Evolutionary conservation across 2,329 filamentous ascomycete genomes (phyloP).

Genomic region (Macrophomina phaseolina): DNA sequence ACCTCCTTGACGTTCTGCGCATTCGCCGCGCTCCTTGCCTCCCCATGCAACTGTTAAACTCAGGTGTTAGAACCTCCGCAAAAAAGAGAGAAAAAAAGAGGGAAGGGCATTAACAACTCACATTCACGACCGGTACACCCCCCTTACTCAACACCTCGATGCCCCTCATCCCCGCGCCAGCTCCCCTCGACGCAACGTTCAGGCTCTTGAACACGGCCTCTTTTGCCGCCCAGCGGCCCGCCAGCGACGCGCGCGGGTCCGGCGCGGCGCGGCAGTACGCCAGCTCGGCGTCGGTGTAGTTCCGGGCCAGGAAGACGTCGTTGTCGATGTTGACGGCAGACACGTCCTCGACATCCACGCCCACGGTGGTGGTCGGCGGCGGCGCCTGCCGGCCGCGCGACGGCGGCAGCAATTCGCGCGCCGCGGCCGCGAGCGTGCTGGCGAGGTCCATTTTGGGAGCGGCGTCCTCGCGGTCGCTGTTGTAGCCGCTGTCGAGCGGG

Average conservation of each 20-base stretch:
- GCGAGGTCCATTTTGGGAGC: not conserved
- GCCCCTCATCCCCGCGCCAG: slow-evolving; percentile 26
- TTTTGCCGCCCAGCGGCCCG: slow-evolving; percentile 28
- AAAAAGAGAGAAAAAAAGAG: too few species aligned
- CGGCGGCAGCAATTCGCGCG: too few species aligned
- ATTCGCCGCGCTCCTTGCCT: not conserved
- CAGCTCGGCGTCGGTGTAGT: slow-evolving; percentile 27
- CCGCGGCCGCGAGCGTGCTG: not conserved
- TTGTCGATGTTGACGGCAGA: not conserved
- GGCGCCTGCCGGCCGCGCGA: too few species aligned
- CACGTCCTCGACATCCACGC: slow-evolving; percentile 10
- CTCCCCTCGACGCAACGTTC: slow-evolving; percentile 6
- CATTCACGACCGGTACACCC: not conserved
- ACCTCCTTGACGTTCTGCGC: not conserved
- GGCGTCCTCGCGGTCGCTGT: not conserved
- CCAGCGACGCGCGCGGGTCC: slow-evolving; percentile 24
- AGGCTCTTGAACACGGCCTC: slow-evolving; percentile 30
- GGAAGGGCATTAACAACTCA: not conserved
- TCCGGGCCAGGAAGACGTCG: slow-evolving; percentile 27
- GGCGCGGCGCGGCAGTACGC: not conserved
- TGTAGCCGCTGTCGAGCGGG: slow-evolving; percentile 3
- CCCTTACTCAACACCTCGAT: slow-evolving; percentile 28
- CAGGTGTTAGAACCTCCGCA: not conserved
- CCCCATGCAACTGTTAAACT: not conserved
- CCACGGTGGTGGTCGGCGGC: not conserved